Percentiles rank a stretch among this genome's conserved stretches.
phyloP scores from a whole-genome alignment of 768 basidiomycete species.

The Sporobolomyces phaffii region DNA sequence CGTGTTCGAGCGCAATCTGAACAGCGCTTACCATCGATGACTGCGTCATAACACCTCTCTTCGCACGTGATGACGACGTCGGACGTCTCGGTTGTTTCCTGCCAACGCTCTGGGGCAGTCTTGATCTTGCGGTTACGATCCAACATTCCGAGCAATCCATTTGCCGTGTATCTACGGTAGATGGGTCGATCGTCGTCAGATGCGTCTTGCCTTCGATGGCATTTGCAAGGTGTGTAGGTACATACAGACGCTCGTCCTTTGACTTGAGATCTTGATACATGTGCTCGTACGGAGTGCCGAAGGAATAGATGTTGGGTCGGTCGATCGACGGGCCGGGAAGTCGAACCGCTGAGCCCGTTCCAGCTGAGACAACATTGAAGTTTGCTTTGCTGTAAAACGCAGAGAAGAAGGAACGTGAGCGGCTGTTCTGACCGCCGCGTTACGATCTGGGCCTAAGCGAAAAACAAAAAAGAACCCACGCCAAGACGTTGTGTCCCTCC shows the following conservation, averaged over 20 bases:
- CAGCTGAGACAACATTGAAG: slow-evolving; percentile 83
- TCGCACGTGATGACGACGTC: slow-evolving; percentile 98
- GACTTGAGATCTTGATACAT: slow-evolving; percentile 82
- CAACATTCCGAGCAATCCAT: slow-evolving; percentile 90
- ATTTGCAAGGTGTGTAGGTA: too few relatives aligned
- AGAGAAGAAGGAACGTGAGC: background rate
- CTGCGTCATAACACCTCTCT: slow-evolving; percentile 95
- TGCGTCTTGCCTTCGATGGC: too few relatives aligned
- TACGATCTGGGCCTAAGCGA: too few relatives aligned
- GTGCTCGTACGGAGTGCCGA: slow-evolving; percentile 92
- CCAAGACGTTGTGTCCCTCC: slow-evolving; percentile 88
- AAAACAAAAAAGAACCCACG: slow-evolving; percentile 55
- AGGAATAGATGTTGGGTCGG: slow-evolving; percentile 92
- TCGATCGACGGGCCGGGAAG: slow-evolving; percentile 93
- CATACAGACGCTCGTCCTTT: slow-evolving; percentile 80
- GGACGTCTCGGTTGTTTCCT: slow-evolving; percentile 78
- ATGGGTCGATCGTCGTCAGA: too few relatives aligned
- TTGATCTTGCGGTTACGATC: slow-evolving; percentile 92
- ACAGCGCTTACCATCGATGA: slow-evolving; percentile 99
- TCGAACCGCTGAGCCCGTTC: slow-evolving; percentile 94
- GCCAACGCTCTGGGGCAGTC: slow-evolving; percentile 91
- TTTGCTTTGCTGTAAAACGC: slow-evolving; percentile 71
- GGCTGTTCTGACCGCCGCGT: background rate
- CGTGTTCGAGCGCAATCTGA: too few relatives aligned
- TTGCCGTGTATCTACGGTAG: slow-evolving; percentile 83